Conservation (phyloP, 139 green algal species). For the Chlorella vulgaris region DNA sequence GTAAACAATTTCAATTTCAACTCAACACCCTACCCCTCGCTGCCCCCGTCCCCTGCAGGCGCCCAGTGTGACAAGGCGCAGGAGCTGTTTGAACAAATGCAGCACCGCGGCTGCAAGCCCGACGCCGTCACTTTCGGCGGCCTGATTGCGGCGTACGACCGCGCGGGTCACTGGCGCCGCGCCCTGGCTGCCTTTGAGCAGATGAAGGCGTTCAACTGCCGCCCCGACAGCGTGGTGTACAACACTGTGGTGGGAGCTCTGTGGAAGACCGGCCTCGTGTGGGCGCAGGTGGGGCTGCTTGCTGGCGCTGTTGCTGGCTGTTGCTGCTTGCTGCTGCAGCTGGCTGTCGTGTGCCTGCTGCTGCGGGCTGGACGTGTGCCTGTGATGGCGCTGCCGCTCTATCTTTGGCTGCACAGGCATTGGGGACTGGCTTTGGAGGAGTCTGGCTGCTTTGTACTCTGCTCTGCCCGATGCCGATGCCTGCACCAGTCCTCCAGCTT, state of each 20-base stretch:
- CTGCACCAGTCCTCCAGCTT: too few relatives aligned
- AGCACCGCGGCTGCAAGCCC: constrained; percentile 65
- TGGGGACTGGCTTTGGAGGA: too few relatives aligned
- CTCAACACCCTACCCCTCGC: too few relatives aligned
- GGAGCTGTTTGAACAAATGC: constrained; percentile 65
- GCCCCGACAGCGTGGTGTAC: constrained; percentile 63
- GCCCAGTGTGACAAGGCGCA: constrained; percentile 49
- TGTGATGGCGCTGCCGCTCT: too few relatives aligned
- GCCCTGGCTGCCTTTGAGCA: constrained; percentile 57
- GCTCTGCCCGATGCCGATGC: too few relatives aligned
- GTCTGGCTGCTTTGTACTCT: too few relatives aligned
- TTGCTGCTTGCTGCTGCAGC: neutral
- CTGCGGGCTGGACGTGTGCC: neutral
- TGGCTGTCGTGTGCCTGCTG: neutral
- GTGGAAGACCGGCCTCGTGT: constrained; percentile 50
- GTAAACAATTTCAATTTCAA: too few relatives aligned
- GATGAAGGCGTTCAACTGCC: constrained; percentile 51
- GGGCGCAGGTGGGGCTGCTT: constrained; percentile 22
- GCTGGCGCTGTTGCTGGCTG: neutral
- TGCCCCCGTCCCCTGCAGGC: too few relatives aligned
- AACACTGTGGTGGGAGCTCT: constrained; percentile 53
- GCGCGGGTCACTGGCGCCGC: constrained; percentile 52
- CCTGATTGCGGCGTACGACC: constrained; percentile 81
- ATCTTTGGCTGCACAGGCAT: too few relatives aligned
- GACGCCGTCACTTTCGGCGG: constrained; percentile 90